These are phyloP conservation scores for Cyberlindnera petersonii DNA, from an alignment of 805 yeast species.

Conservation along the genomic window DNA sequence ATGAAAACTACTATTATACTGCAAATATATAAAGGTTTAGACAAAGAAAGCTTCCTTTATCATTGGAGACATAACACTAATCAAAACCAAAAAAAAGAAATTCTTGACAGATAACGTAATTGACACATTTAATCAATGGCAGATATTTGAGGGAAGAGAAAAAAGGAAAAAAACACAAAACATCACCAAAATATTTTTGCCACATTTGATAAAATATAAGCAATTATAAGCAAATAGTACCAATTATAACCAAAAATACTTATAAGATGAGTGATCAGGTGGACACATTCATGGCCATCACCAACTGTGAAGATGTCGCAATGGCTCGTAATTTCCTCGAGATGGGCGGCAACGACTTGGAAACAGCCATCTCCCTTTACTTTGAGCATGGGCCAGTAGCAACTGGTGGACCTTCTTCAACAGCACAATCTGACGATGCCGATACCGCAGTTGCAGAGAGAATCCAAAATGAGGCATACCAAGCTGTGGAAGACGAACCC, in stretches of 20 bases:
- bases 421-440: slow-evolving; percentile 5
- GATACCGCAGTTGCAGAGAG: slow-evolving; percentile 58
- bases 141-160: no score
- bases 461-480: slow-evolving; percentile 61
- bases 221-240: not conserved
- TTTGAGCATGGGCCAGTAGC: slow-evolving; percentile 58
- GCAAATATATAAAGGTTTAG: no score
- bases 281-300: slow-evolving; percentile 77
- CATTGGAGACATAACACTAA: no score
- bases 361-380: slow-evolving; percentile 78
- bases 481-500: slow-evolving; percentile 38
- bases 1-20: no score
- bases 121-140: no score
- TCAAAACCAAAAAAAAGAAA: no score
- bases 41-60: no score
- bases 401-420: not conserved
- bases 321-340: slow-evolving; percentile 75
- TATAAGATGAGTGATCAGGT: slow-evolving; percentile 42
- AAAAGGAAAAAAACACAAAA: not conserved
- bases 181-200: not conserved
- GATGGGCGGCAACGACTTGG: slow-evolving; percentile 72
- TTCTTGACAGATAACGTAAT: no score
- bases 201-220: no score
- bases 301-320: slow-evolving; percentile 64
- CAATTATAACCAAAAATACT: not conserved